Conservation (phyloP, 2,329 filamentous ascomycete genomes). For the Lecanicillium sp. region DNA sequence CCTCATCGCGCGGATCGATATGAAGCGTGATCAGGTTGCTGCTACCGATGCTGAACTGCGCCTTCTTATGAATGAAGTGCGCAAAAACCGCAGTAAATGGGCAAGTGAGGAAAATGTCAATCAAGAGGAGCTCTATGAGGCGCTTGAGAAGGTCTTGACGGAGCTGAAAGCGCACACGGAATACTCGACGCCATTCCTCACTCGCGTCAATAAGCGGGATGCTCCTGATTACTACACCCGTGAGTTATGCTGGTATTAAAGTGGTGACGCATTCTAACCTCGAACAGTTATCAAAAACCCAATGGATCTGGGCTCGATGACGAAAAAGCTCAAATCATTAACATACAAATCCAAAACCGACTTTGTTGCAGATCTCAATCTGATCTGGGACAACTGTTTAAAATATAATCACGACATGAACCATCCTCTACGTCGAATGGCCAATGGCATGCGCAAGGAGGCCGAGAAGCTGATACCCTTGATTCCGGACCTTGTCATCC, state of each 20-base stretch:
- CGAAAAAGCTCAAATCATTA: conserved; percentile 85
- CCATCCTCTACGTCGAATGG: conserved; percentile 85
- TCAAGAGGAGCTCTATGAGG: conserved; percentile 96
- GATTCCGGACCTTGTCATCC: conserved; percentile 86
- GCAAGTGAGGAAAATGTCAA: conserved; percentile 95
- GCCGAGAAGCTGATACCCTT: conserved; percentile 93
- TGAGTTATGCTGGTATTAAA: conserved; percentile 40
- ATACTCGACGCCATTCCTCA: conserved; percentile 92
- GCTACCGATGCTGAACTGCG: conserved; percentile 91
- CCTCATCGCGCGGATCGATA: conserved; percentile 90
- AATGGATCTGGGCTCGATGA: conserved; percentile 97
- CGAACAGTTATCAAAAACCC: conserved; percentile 81
- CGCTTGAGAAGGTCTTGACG: conserved; percentile 91
- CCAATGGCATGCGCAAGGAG: conserved; percentile 93
- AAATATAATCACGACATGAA: conserved; percentile 89
- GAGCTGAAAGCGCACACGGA: conserved; percentile 97
- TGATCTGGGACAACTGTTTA: conserved; percentile 96
- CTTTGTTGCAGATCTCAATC: conserved; percentile 85
- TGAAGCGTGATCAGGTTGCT: conserved; percentile 81
- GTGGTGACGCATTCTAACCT: conserved; percentile 21
- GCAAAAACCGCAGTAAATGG: conserved; percentile 98
- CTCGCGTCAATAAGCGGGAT: conserved; percentile 92
- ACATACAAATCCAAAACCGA: conserved; percentile 86
- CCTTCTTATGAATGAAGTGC: conserved; percentile 90
- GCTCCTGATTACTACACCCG: conserved; percentile 91